Evolutionary conservation across 2,329 filamentous ascomycete genomes (phyloP).

Genomic region (Trichoderma hamatum): DNA sequence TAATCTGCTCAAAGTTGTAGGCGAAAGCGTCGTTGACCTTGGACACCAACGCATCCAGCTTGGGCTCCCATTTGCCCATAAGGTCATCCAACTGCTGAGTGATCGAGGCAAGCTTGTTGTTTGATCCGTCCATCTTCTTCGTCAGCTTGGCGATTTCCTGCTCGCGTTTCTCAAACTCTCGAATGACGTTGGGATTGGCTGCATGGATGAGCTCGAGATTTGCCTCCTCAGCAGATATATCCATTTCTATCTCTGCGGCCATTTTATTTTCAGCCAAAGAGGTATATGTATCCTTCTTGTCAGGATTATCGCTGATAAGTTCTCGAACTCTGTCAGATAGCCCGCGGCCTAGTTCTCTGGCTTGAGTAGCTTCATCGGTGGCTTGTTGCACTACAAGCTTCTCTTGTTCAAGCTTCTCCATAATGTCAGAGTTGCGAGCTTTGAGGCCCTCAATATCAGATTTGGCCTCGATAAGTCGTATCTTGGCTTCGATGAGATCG

Average conservation of each 20-base stretch:
- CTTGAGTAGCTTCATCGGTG: slow-evolving; percentile 43
- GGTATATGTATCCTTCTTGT: slow-evolving; percentile 46
- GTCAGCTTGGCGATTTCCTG: slow-evolving; percentile 69
- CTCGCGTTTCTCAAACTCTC: slow-evolving; percentile 75
- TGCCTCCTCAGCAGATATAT: slow-evolving; percentile 73
- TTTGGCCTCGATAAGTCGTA: slow-evolving; percentile 76
- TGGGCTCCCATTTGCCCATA: slow-evolving; percentile 78
- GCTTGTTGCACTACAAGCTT: slow-evolving; percentile 42
- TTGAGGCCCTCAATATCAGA: slow-evolving; percentile 77
- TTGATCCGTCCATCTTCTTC: slow-evolving; percentile 57
- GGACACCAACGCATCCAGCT: slow-evolving; percentile 73
- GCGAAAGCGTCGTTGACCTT: slow-evolving; percentile 90
- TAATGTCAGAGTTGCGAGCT: slow-evolving; percentile 64
- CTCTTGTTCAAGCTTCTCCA: slow-evolving; percentile 53
- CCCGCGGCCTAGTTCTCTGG: slow-evolving; percentile 41
- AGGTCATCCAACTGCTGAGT: slow-evolving; percentile 64
- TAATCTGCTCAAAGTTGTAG: slow-evolving; percentile 92
- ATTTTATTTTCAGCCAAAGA: slow-evolving; percentile 54
- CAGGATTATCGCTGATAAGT: slow-evolving; percentile 45
- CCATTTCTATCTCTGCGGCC: slow-evolving; percentile 66
- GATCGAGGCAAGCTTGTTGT: slow-evolving; percentile 58
- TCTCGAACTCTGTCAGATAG: slow-evolving; percentile 44
- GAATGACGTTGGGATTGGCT: slow-evolving; percentile 73
- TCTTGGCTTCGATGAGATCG: slow-evolving; percentile 67
- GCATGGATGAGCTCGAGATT: slow-evolving; percentile 80